Conservation (phyloP, 495 filamentous ascomycete genomes). For the Aspergillus affinis region DNA sequence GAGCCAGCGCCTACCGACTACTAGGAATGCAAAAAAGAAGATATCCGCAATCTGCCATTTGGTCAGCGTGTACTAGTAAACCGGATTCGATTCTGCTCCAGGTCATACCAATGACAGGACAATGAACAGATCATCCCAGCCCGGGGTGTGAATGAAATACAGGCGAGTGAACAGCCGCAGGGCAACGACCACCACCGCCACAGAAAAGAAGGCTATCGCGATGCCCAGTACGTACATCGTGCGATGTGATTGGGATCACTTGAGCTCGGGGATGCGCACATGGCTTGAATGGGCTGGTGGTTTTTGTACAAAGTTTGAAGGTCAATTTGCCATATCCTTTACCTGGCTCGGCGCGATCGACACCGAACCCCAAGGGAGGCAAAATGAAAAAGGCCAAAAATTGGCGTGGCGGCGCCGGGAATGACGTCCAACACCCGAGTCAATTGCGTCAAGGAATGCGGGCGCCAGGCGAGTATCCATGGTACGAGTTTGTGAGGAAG, state of each 20-base stretch:
- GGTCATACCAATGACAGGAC: constrained; percentile 30
- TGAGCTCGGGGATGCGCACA: background rate
- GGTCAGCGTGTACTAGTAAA: background rate
- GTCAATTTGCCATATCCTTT: no score
- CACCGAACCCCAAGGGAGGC: background rate
- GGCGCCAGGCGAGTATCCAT: background rate
- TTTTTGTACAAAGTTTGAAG: no score
- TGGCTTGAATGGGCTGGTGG: background rate
- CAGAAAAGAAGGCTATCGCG: constrained; percentile 23
- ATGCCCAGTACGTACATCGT: constrained; percentile 25
- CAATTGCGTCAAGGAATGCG: background rate
- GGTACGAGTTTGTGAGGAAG: background rate
- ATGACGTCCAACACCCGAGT: background rate
- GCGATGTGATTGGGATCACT: constrained; percentile 3
- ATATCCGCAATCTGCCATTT: constrained; percentile 21
- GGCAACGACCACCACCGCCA: constrained; percentile 30
- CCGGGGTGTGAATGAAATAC: constrained; percentile 30
- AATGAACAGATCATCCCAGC: constrained; percentile 39
- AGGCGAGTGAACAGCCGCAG: constrained; percentile 35
- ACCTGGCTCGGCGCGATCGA: no score
- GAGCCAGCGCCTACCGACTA: constrained; percentile 27
- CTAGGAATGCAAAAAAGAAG: constrained; percentile 26
- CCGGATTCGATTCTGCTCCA: background rate
- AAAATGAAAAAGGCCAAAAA: background rate
- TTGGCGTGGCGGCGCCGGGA: background rate